Conservation (phyloP, 1,284 basidiomycete genomes). For the Puccinia brachypodii region DNA sequence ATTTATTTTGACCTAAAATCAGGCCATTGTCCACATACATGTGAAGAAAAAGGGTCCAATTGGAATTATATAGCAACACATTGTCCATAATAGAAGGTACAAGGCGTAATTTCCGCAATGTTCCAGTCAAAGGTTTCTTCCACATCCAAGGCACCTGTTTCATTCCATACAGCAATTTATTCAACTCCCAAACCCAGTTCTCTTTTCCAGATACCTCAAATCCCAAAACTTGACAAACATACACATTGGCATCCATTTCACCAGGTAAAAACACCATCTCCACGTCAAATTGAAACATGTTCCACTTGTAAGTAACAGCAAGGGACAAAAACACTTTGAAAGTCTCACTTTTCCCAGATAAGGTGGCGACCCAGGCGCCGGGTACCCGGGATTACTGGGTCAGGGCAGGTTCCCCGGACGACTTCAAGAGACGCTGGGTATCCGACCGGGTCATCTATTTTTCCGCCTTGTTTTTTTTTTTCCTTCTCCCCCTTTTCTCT, state of each 20-base stretch:
- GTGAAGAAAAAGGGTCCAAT: not conserved
- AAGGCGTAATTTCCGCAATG: not conserved
- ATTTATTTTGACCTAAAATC: not conserved
- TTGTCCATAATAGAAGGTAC: not conserved
- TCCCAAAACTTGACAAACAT: not conserved
- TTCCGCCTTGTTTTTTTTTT: too few relatives aligned
- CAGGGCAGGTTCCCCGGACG: too few relatives aligned
- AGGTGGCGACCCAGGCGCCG: too few relatives aligned
- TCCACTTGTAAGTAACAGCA: not conserved
- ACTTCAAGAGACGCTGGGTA: too few relatives aligned
- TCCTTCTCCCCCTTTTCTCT: too few relatives aligned
- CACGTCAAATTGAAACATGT: slow-evolving; percentile 21
- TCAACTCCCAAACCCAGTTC: not conserved
- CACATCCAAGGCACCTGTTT: not conserved
- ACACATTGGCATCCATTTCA: slow-evolving; percentile 14
- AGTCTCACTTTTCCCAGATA: not conserved
- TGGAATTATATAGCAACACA: not conserved
- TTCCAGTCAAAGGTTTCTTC: not conserved
- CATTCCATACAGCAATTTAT: slow-evolving; percentile 2
- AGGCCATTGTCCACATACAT: slow-evolving; percentile 20
- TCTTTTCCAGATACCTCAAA: not conserved
- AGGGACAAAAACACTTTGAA: slow-evolving; percentile 18
- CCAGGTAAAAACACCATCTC: slow-evolving; percentile 11
- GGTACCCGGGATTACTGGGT: too few relatives aligned
- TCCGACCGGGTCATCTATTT: too few relatives aligned